Evolutionary conservation across 305 asterid species (phyloP).

Genomic region (Solanum hybrid): DNA sequence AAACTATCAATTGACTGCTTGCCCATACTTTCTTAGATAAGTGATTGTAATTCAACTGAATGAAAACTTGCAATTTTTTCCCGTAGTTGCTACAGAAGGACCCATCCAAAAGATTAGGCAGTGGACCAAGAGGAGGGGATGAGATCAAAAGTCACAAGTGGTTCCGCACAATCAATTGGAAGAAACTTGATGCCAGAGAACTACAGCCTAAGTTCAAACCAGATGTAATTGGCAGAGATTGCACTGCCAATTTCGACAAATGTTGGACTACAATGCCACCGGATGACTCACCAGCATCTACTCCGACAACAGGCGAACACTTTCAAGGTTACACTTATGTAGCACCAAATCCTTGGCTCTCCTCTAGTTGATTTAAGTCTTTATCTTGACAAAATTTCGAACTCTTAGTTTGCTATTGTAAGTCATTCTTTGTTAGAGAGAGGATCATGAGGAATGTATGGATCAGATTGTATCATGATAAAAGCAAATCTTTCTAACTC

Average conservation of each 20-base stretch:
- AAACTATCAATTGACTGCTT: neutral
- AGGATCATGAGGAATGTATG: neutral
- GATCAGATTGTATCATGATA: neutral
- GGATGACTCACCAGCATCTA: slow-evolving; percentile 80
- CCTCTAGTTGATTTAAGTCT: slow-evolving; percentile 24
- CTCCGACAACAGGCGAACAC: slow-evolving; percentile 75
- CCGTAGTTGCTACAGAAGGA: slow-evolving; percentile 64
- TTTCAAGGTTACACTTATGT: slow-evolving; percentile 76
- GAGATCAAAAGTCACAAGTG: slow-evolving; percentile 77
- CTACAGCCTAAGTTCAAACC: slow-evolving; percentile 65
- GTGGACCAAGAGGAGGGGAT: slow-evolving; percentile 69
- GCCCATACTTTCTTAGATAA: neutral
- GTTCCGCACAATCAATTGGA: slow-evolving; percentile 72
- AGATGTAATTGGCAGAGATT: slow-evolving; percentile 65
- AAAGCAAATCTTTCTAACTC: neutral
- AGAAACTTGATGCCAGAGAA: slow-evolving; percentile 63
- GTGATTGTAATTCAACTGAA: neutral
- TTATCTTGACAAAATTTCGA: neutral
- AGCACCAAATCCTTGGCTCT: slow-evolving; percentile 81
- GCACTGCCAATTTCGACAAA: slow-evolving; percentile 81
- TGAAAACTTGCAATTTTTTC: neutral
- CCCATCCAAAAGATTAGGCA: slow-evolving; percentile 61
- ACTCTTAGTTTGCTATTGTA: neutral
- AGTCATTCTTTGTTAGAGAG: slow-evolving; percentile 1
- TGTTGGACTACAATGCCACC: slow-evolving; percentile 88